A percentile compares a stretch with the other conserved stretches of the same genome.
phyloP scores from a whole-genome alignment of 495 filamentous ascomycete genomes.

The Trichoderma gamsii region DNA sequence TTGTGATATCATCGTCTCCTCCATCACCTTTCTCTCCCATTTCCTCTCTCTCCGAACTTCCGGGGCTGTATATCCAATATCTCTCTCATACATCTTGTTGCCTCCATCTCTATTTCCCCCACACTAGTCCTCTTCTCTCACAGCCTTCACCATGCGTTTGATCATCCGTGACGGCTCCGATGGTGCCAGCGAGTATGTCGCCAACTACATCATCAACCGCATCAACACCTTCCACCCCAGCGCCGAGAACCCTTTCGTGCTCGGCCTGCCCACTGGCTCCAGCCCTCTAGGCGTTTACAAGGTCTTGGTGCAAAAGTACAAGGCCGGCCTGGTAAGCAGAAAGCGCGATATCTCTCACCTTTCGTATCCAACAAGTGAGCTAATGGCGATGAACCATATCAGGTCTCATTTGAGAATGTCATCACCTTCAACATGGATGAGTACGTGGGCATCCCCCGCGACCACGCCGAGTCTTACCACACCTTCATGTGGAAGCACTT shows the following conservation, averaged over 20 bases:
- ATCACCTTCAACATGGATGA: constrained; percentile 94
- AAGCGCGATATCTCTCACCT: background rate
- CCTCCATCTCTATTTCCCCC: constrained; percentile 17
- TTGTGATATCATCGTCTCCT: background rate
- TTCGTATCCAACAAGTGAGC: background rate
- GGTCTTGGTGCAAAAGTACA: constrained; percentile 66
- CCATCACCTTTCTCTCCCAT: background rate
- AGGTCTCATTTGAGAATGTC: constrained; percentile 80
- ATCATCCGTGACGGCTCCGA: constrained; percentile 69
- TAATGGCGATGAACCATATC: background rate
- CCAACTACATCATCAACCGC: constrained; percentile 75
- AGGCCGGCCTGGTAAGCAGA: constrained; percentile 53
- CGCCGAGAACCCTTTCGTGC: constrained; percentile 65
- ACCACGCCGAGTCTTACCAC: constrained; percentile 80
- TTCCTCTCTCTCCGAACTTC: constrained; percentile 10
- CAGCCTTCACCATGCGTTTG: constrained; percentile 59
- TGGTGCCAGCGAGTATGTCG: constrained; percentile 65
- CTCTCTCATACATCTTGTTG: constrained; percentile 14
- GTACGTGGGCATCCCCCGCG: constrained; percentile 74
- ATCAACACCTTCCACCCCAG: constrained; percentile 71
- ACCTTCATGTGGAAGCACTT: constrained; percentile 89
- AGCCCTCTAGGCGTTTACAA: constrained; percentile 75
- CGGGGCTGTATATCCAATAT: background rate
- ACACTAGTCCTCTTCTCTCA: constrained; percentile 18
- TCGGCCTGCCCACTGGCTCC: constrained; percentile 78